These are phyloP conservation scores for Nepenthes mirabilis DNA, from an alignment of 148 eudicot species.

Conservation along the genomic window DNA sequence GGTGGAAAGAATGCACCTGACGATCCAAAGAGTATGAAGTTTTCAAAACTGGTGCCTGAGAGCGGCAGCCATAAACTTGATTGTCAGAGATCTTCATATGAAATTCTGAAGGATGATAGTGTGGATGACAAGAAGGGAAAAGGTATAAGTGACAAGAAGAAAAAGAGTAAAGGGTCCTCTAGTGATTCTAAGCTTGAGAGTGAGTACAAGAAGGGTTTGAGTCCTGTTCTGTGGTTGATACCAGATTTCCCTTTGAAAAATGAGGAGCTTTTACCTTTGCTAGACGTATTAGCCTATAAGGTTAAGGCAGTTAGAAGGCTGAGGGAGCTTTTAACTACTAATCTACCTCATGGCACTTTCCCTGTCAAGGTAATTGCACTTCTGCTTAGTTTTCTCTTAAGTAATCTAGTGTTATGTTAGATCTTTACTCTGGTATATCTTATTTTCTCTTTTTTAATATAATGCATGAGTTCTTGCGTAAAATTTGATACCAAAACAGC, in stretches of 20 bases:
- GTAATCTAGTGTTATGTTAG: background rate
- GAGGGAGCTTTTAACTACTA: constrained; percentile 84
- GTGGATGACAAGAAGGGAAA: constrained; percentile 44
- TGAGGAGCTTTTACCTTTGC: constrained; percentile 83
- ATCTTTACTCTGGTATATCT: background rate
- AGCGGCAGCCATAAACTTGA: constrained; percentile 26
- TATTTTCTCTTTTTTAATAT: too few species aligned
- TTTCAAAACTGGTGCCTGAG: constrained; percentile 55
- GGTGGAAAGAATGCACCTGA: constrained; percentile 39
- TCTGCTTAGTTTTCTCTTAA: background rate
- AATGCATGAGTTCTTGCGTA: too few species aligned
- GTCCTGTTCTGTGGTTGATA: constrained; percentile 85
- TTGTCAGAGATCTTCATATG: constrained; percentile 6
- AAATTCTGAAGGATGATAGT: constrained; percentile 34
- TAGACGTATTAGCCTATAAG: constrained; percentile 86
- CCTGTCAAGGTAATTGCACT: constrained; percentile 65
- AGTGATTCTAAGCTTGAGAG: constrained; percentile 63
- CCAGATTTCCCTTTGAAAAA: constrained; percentile 80
- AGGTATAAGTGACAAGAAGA: constrained; percentile 64
- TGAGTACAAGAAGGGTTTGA: constrained; percentile 79
- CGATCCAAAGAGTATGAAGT: constrained; percentile 51
- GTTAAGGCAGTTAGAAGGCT: constrained; percentile 84
- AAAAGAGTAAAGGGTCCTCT: constrained; percentile 54
- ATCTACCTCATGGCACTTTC: constrained; percentile 74
- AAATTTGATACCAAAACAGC: too few species aligned